Evolutionary conservation across 305 asterid species (phyloP), one percentile per base, ranked within the genome.

Genomic region (Fraxinus latifolia): DNA sequence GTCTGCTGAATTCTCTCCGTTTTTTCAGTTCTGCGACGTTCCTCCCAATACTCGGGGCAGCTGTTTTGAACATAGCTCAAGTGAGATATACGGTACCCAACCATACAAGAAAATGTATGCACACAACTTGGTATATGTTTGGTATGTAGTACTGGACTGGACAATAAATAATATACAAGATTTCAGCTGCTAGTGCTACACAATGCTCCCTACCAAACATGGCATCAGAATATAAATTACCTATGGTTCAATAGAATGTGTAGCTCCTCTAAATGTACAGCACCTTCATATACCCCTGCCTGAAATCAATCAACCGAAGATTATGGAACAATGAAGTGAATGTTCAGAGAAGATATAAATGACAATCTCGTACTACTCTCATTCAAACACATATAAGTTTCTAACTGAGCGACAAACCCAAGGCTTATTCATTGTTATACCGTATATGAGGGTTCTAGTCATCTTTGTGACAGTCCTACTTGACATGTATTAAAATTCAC

Each of bases 231-330:
- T n/a, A 53, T 55, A 55, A 25, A 21, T 71, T 79, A 93, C 99
- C 95, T 94, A 87, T 81, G 74, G 68, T 95, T 81, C 79, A 96
- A 78, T 78, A 96, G 90, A 81, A 96, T 86, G 82, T 93, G 94
- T 6, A 96, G 92, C 92, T 96, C 99, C 82, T 94, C 99, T 88
- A 96, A 80, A 85, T 87, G 98, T 39, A 92, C 91, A 31, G 94
- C 90, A 65, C 88, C 93, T 84, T 90, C 95, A 60, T 83, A 93
- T 44, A 94, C 97, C 72, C 97, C 89, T 74, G 68, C 86, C 98
- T 95, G 91, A 76, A 83, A 79, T 78, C 67, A 76, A 76, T 19
- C 62, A 25, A 36, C 39, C 53, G 21, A 37, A 19, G 36, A 76
- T 32, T 47, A 25, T n/a, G 67, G 17, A 32, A 27, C 36, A 31